Conservation (phyloP, 331 rosid species). For the Pyrus hybrid region DNA sequence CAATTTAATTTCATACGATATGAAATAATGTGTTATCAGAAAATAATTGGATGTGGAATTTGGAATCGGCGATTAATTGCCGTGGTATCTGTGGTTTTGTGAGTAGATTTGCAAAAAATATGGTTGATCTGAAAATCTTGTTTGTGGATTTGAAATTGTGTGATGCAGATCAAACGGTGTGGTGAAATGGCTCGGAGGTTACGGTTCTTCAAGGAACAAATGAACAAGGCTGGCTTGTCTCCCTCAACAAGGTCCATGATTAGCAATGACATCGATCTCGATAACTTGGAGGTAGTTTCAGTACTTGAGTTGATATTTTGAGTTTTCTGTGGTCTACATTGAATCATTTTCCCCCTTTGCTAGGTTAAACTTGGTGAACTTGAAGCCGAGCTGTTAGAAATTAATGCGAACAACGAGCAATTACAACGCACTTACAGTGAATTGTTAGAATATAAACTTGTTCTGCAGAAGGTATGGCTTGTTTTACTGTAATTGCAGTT, state of each 20-base stretch:
- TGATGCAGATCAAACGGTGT: conserved; percentile 57
- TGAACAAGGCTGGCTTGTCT: conserved; percentile 50
- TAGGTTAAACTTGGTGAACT: conserved; percentile 67
- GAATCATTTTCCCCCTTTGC: background rate
- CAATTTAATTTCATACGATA: background rate
- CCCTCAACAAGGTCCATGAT: conserved; percentile 25
- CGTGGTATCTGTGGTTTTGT: background rate
- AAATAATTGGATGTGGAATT: background rate
- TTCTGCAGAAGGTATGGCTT: conserved; percentile 59
- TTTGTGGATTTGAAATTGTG: background rate
- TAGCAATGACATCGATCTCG: conserved; percentile 32
- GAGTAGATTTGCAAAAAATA: background rate
- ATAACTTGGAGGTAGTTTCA: conserved; percentile 57
- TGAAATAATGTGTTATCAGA: background rate
- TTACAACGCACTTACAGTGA: conserved; percentile 56
- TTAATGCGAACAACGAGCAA: conserved; percentile 56
- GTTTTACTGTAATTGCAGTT: background rate
- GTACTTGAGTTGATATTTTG: background rate
- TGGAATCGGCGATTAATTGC: too few relatives aligned
- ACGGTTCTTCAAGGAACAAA: conserved; percentile 67
- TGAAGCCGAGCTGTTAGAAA: conserved; percentile 63
- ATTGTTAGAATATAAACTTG: conserved; percentile 61
- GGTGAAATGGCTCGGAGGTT: conserved; percentile 71
- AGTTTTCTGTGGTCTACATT: background rate
- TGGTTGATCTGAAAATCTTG: background rate